Evolutionary conservation across 768 basidiomycete genomes (phyloP), one percentile per base, ranked within the genome.

Genomic region (Xerocomus potaroensis): DNA sequence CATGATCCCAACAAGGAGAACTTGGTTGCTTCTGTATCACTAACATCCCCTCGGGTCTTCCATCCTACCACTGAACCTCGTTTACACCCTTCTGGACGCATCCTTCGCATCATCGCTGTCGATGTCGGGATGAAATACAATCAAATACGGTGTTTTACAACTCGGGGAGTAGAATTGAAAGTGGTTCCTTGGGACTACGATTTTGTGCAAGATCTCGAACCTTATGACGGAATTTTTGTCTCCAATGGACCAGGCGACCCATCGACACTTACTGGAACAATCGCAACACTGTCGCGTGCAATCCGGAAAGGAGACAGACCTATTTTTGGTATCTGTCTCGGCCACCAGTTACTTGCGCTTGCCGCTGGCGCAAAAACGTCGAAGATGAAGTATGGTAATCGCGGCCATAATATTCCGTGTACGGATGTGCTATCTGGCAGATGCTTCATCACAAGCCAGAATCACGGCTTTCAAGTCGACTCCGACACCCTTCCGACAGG

Each of bases 81-180:
- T 43, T 63, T 80, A 27, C 90, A 96, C 62, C 87, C 90, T 3
- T 83, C 81, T 1, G 90, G 88, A 24, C 81, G 93, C 41, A 70
- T 80, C 1, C 63, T 98, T 24, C 87, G 96, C 50, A 79, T 99
- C 23, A 61, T 99, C 14, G 92, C 91, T 5, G 71, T 98, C 48
- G 96, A 99, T 64, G 95, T 98, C 41, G 96, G 96, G n/a, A 98
- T 98, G 91, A 99, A 99, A 70, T 96, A 89, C 74, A 98, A 98
- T 69, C 96, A 99, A 69, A 93, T 98, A 57, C 80, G 96, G 27
- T 99, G 96, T 73, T 97, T 99, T 71, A 81, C 80, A 34, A 75
- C 81, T 30, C 86, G 96, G 27, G 96, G 96, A 40, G 81, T 97
- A 29, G 91, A 98, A 66, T 75, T 98, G 63, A 97, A 98, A 70